Evolutionary conservation across 345 rosid genomes (phyloP), one percentile per base, ranked within the genome.

Genomic region (Brassica cretica): DNA sequence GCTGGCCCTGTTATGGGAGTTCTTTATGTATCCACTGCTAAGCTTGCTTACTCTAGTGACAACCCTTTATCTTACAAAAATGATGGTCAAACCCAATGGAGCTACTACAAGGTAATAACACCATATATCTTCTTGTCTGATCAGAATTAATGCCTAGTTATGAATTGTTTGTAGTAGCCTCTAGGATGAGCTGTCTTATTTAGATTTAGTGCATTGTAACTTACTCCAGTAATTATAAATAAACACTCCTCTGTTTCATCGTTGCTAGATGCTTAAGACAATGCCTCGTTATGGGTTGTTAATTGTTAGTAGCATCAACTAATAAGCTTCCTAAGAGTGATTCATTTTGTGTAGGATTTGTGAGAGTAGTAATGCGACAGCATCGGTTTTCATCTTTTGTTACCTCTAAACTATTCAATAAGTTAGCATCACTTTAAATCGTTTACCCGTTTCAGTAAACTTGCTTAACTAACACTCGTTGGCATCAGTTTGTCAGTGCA

Each of bases 1-100:
- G 97, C 94, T 74, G 97, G 97, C 46, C 97, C 94, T 30, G 97
- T 91, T 16, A 91, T 91, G 94, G 94, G 97, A 66, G 76, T 85
- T 59, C 71, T 91, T 33, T 91, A 91, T 74, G 79, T 89, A 37
- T 91, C 97, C 61, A 72, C 87, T 3, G 92, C 82, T 46, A 89
- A 91, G 78, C 89, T 91, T 53, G 91, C 91, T 53, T 91, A 87
- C 80, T 86, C 85, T 75, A 91, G 92, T 53, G 94, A 91, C 79
- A 89, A 76, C 35, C 94, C 97, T 68, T 88, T 91, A 68, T 86
- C 97, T 0, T 89, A 89, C 72, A 89, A 89, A 84, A 74, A 78
- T 65, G 86, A 84, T 37, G 81, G 77, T 66, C 88, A 87, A 77
- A 85, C 87, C 61, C 83, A 89, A 65, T 91, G 97, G 97, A 91